Evolutionary conservation across 352 stramenopile genomes (phyloP).

Genomic region (Phytophthora colocasiae): DNA sequence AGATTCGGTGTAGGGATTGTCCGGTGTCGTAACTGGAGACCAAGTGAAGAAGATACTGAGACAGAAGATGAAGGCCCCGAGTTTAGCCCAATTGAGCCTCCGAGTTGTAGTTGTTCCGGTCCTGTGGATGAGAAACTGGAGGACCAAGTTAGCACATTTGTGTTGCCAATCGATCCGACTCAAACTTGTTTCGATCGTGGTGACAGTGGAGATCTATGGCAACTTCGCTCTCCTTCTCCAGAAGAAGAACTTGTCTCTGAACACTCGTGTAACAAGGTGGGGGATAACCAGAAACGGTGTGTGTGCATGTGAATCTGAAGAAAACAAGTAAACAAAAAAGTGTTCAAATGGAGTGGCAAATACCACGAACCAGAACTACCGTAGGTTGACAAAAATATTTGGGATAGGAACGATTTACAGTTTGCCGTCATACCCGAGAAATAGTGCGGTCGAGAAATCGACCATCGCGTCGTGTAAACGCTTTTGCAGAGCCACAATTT

Average conservation of each 20-base stretch:
- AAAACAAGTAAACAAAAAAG: background rate
- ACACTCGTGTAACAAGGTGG: slow-evolving; percentile 10
- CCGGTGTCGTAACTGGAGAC: slow-evolving; percentile 21
- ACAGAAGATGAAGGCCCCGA: slow-evolving; percentile 27
- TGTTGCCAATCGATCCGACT: slow-evolving; percentile 33
- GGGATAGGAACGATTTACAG: slow-evolving; percentile 44
- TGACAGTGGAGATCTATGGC: slow-evolving; percentile 27
- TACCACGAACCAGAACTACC: too few species aligned
- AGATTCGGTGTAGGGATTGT: slow-evolving; percentile 34
- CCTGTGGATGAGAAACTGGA: slow-evolving; percentile 13
- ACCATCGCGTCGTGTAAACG: slow-evolving; percentile 82
- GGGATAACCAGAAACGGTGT: background rate
- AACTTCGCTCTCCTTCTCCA: slow-evolving; percentile 28
- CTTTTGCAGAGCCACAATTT: slow-evolving; percentile 78
- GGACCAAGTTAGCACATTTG: slow-evolving; percentile 4
- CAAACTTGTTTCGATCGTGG: slow-evolving; percentile 21
- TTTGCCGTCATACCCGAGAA: slow-evolving; percentile 76
- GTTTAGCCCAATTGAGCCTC: background rate
- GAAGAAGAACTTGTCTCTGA: slow-evolving; percentile 22
- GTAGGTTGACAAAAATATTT: slow-evolving; percentile 8
- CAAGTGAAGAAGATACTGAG: slow-evolving; percentile 35
- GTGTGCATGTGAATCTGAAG: background rate
- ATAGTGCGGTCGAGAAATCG: slow-evolving; percentile 77
- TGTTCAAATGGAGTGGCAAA: too few species aligned
- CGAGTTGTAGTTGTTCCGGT: slow-evolving; percentile 9